These are phyloP conservation scores for Aristolochia fimbriata DNA, from an alignment of 164 flowering plant genomes.

Conservation along the genomic window DNA sequence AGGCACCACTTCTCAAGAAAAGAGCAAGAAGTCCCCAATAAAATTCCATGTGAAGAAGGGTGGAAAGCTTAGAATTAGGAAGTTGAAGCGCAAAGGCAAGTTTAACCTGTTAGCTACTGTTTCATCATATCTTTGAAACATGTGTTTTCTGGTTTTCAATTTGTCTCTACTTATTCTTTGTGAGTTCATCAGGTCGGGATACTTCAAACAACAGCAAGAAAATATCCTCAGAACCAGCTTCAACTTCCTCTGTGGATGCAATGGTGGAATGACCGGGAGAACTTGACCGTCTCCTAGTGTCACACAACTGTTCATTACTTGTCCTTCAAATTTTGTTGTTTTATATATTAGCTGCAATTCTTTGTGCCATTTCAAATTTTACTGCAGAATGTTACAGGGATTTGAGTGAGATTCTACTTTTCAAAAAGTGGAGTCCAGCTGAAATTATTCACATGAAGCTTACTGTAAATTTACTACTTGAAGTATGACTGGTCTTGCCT, in stretches of 20 bases:
- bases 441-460: no score
- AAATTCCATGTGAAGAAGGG: conserved; percentile 21
- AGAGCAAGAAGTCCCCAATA: conserved; percentile 6
- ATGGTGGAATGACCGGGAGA: conserved; percentile 18
- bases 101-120: not conserved
- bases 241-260: conserved; percentile 13
- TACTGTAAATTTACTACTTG: no score
- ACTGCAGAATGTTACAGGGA: no score
- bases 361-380: no score
- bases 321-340: no score
- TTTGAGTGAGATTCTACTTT: no score
- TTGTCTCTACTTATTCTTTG: not conserved
- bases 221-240: conserved; percentile 4
- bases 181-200: not conserved
- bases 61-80: conserved; percentile 19
- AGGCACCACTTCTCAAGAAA: conserved; percentile 11
- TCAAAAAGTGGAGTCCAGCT: no score
- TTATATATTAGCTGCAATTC: no score
- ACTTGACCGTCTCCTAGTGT: not conserved
- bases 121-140: not conserved
- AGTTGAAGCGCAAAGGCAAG: conserved; percentile 18
- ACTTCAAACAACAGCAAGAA: not conserved
- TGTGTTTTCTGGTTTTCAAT: not conserved
- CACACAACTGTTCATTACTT: no score
- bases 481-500: no score